Evolutionary conservation across 1,284 basidiomycete species (phyloP), one percentile per base, ranked within the genome.

Genomic region (Cryptococcus sp.): DNA sequence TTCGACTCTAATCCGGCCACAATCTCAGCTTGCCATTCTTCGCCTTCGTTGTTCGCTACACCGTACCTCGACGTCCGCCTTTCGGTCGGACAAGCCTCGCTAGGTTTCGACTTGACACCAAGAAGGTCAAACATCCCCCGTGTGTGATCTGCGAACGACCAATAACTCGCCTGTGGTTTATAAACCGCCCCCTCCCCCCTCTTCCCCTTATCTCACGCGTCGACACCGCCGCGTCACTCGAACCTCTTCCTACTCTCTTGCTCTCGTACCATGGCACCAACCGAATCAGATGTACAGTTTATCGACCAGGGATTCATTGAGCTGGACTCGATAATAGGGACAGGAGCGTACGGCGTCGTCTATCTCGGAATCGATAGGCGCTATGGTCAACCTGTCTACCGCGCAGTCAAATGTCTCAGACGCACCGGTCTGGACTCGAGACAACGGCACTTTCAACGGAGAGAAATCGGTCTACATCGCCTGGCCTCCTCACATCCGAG

Each of bases 331-430:
- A 82, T 95, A 50, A 83, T 98, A 48, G 94, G 94, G 46, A 83
- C 90, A 45, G 94, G 94, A 41, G 92, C 92, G 24, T 97, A 97
- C 70, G 94, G 94, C 53, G 85, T 94, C 62, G 93, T 97, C 43
- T 97, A 95, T 75, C 85, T 85, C 55, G 92, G 86, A 32, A 75
- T 87, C 56, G 86, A 87, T 53, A 46, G 63, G 43, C 76, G 49
- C 76, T 79, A 47, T 69, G 48, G 78, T 76, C 62, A 81, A 78
- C 53, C 53, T 18, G 51, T 63, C 18, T 65, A 64, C 49, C 67
- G 90, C 81, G 94, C 94, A 41, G 90, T 97, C 73, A 98, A 98
- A 77, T 94, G 90, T 72, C 72, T 84, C 44, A 73, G 76, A 57
- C 80, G 79, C 56, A 60, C 70, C 21, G 77, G 73, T 52, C 78